phyloP scores from a whole-genome alignment of 164 flowering plant species.

The Stephania cephalantha region DNA sequence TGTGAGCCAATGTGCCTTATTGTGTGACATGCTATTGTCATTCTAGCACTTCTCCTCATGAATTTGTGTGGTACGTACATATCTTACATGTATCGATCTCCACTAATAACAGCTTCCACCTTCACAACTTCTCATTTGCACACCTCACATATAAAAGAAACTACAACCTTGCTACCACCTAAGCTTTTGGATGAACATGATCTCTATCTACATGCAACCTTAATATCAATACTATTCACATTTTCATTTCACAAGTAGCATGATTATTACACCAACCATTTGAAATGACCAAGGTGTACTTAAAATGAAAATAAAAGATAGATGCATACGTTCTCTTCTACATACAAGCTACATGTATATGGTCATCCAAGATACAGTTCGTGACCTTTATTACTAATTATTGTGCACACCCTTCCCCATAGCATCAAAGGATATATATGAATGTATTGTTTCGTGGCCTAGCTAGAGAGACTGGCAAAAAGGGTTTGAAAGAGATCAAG shows the following conservation, averaged over 20 bases:
- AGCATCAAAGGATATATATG: neutral
- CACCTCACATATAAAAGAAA: slow-evolving; percentile 12
- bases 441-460: neutral
- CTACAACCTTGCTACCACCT: slow-evolving; percentile 23
- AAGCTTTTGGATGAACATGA: slow-evolving; percentile 11
- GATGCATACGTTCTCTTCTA: neutral
- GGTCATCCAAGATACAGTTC: slow-evolving; percentile 6
- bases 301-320: slow-evolving; percentile 8
- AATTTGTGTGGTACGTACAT: slow-evolving; percentile 10
- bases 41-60: neutral
- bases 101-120: slow-evolving; percentile 21
- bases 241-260: slow-evolving; percentile 19
- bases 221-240: slow-evolving; percentile 21
- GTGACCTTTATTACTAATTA: slow-evolving; percentile 8
- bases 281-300: slow-evolving; percentile 15
- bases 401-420: neutral
- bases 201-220: neutral
- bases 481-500: slow-evolving; percentile 7
- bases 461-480: neutral
- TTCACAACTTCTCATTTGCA: slow-evolving; percentile 15
- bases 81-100: slow-evolving; percentile 1
- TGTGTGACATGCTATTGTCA: too few species aligned
- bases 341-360: slow-evolving; percentile 7
- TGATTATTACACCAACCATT: slow-evolving; percentile 16
- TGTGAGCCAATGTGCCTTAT: too few species aligned